Base-by-base conservation (phyloP, 257 asterid species). In the Buddleja alternifolia region DNA sequence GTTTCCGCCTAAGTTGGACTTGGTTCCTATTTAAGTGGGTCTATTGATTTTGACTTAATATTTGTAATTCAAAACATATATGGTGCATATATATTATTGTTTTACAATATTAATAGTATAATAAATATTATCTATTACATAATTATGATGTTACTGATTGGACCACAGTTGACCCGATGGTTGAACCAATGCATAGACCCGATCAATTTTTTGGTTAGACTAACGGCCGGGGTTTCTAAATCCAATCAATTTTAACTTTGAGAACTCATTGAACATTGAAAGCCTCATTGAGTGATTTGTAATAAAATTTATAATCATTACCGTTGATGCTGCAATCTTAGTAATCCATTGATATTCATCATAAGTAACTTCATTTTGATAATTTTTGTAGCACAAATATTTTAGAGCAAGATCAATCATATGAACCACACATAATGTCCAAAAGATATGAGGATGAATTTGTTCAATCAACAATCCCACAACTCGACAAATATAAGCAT, bases 341-440 rank as follows among this genome's bases (percentile, higher is more conserved):
- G 46, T 15, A n/a, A 64, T 64, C 70, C 59, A 64, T 21, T 29
- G 7, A 15, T 44, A 62, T 10, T 62, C 71, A 41, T n/a, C 45
- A 62, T 25, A 55, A 8, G 42, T 14, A 19, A 0, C 15, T 55
- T 11, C 25, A 12, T 55, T 55, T 24, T n/a, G n/a, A n/a, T n/a
- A n/a, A 4, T 3, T 8, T 44, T 44, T 7, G 55, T n/a, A 7
- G 24, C 50, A 19, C 57, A 51, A 23, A 20, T 70, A 36, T 46
- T 52, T 39, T 20, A 61, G 17, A 0, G 64, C 44, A 41, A 71
- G 54, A 50, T 61, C 51, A 12, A 50, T 60, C 0, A 54, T 62
- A 51, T 51, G 70, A 3, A 60, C 76, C 19, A 63, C 71, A 57
- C 65, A 40, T 11, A 71, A 64, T 11, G 76, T 53, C 41, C 61